Evolutionary conservation across 1,284 basidiomycete species (phyloP).

Genomic region (Leccinum pachyderme): DNA sequence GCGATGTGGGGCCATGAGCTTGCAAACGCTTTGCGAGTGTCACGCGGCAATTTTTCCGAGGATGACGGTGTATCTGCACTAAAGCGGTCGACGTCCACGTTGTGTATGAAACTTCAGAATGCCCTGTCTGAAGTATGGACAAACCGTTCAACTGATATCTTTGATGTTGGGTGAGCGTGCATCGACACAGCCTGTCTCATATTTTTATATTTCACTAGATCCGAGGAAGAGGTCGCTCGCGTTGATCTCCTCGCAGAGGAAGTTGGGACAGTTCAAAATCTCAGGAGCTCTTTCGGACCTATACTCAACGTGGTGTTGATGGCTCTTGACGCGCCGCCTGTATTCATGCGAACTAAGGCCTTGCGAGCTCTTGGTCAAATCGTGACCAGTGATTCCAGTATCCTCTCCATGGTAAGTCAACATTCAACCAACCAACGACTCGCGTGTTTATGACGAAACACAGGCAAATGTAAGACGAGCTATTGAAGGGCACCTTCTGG

Average conservation of each 20-base stretch:
- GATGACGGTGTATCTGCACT: constrained; percentile 25
- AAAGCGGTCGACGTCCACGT: constrained; percentile 38
- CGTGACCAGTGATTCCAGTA: constrained; percentile 81
- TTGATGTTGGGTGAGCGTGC: constrained; percentile 66
- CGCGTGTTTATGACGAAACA: constrained; percentile 8
- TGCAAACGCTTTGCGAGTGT: constrained; percentile 55
- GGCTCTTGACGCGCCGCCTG: constrained; percentile 77
- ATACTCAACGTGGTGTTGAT: constrained; percentile 75
- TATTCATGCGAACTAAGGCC: constrained; percentile 90
- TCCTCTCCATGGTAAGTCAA: constrained; percentile 64
- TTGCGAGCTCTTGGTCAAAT: constrained; percentile 83
- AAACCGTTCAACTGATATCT: constrained; percentile 63
- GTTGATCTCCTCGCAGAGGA: constrained; percentile 72
- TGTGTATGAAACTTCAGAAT: constrained; percentile 56
- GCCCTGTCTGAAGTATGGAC: constrained; percentile 70
- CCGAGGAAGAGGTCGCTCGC: constrained; percentile 62
- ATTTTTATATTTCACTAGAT: constrained; percentile 37
- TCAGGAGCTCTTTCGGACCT: constrained; percentile 76
- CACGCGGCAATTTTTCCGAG: constrained; percentile 44
- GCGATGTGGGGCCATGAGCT: constrained; percentile 76
- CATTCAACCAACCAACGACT: constrained; percentile 4
- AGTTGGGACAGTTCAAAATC: constrained; percentile 69
- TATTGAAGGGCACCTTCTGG: constrained; percentile 86
- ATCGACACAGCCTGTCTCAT: not conserved
- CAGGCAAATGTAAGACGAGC: constrained; percentile 75